These are phyloP conservation scores for Chionographis japonica DNA, from an alignment of 106 monocot species.

Conservation along the genomic window DNA sequence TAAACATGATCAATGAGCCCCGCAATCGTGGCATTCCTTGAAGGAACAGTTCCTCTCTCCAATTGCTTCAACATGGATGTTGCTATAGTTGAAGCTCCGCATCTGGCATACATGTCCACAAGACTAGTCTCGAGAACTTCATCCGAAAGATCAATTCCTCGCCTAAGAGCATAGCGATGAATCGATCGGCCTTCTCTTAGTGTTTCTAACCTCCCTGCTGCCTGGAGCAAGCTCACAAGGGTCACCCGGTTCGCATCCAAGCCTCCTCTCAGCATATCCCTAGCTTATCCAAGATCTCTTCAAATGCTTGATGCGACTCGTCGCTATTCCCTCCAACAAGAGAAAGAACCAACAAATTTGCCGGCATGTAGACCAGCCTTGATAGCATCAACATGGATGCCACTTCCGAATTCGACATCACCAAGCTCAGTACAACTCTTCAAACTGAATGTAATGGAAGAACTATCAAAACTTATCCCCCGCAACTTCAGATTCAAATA, in stretches of 20 bases:
- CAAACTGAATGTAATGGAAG: conserved; percentile 43
- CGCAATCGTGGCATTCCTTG: conserved; percentile 57
- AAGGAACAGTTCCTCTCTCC: conserved; percentile 26
- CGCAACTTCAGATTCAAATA: conserved; percentile 27
- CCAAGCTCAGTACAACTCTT: conserved; percentile 47
- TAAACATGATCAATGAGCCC: conserved; percentile 32
- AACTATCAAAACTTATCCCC: conserved; percentile 38
- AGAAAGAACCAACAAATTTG: conserved; percentile 55
- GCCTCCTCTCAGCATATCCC: conserved; percentile 39
- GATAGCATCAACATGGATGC: conserved; percentile 40
- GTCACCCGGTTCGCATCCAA: conserved; percentile 56
- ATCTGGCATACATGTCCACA: conserved; percentile 50
- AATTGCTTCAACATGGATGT: conserved; percentile 21
- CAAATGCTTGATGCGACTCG: conserved; percentile 40
- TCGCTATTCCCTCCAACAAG: conserved; percentile 28
- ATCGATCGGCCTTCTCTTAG: conserved; percentile 34
- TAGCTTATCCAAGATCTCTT: conserved; percentile 48
- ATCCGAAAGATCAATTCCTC: conserved; percentile 39
- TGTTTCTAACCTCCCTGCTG: conserved; percentile 31
- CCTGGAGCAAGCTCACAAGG: conserved; percentile 59
- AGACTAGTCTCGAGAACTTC: conserved; percentile 56
- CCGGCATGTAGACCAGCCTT: conserved; percentile 37
- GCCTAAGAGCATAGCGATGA: conserved; percentile 58
- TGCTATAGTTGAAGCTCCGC: conserved; percentile 21
- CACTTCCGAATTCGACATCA: conserved; percentile 21